Conservation (phyloP, 176 grass and related monocot species). For the Cenchrus purpureus region DNA sequence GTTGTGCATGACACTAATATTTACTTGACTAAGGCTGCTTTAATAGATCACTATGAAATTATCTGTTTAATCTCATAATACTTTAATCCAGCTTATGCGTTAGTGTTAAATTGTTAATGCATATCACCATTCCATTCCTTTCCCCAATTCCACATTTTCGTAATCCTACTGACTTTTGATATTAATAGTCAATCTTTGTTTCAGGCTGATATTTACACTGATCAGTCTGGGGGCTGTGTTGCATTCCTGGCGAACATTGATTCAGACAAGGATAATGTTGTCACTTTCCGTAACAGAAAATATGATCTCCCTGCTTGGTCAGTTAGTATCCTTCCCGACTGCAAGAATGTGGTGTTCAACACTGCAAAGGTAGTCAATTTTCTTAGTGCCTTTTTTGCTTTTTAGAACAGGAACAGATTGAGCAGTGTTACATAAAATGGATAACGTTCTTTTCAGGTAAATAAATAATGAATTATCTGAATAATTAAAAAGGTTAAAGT, state of each 20-base stretch:
- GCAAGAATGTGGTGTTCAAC: constrained; percentile 95
- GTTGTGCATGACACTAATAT: constrained; percentile 6
- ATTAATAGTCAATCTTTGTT: constrained; percentile 19
- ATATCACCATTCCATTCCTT: not conserved
- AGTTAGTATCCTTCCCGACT: constrained; percentile 96
- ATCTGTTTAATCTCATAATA: constrained; percentile 17
- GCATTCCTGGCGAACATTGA: constrained; percentile 89
- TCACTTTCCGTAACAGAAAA: constrained; percentile 67
- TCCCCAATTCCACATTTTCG: not conserved
- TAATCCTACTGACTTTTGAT: constrained; percentile 3
- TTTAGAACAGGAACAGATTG: constrained; percentile 13
- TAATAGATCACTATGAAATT: constrained; percentile 6
- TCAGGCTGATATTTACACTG: constrained; percentile 87
- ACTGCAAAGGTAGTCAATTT: constrained; percentile 72
- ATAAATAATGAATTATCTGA: constrained; percentile 26
- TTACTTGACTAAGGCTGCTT: constrained; percentile 5
- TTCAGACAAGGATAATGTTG: constrained; percentile 65
- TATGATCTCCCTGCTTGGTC: constrained; percentile 98
- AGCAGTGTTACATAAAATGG: constrained; percentile 2
- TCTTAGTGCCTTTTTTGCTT: constrained; percentile 3
- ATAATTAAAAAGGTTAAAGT: not conserved
- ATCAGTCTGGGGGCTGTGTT: constrained; percentile 79
- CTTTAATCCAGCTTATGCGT: not conserved
- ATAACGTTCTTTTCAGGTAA: constrained; percentile 10
- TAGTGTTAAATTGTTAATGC: not conserved